phyloP scores from a whole-genome alignment of 345 rosid species.

The Eucalyptus tenuipes region DNA sequence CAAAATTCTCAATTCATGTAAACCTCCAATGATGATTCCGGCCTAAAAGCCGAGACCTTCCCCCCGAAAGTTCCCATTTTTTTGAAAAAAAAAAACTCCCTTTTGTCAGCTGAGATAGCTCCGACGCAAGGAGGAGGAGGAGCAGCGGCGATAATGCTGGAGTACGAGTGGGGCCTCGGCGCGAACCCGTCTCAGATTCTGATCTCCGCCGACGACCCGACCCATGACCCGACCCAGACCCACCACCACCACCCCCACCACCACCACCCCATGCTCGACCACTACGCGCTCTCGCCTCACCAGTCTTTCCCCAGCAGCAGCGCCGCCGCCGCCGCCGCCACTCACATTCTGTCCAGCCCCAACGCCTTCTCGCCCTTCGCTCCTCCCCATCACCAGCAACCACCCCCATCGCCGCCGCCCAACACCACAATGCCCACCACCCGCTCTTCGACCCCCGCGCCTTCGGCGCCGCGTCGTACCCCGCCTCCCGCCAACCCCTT shows the following conservation, averaged over 20 bases:
- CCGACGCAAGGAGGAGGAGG: background rate
- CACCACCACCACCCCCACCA: background rate
- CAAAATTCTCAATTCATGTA: background rate
- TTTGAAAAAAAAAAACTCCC: no score
- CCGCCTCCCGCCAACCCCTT: background rate
- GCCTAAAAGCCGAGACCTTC: background rate
- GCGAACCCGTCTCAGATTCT: slow-evolving; percentile 36
- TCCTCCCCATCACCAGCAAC: background rate
- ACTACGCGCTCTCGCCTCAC: background rate
- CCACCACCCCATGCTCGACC: background rate
- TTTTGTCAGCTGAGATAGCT: background rate
- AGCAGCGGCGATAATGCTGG: slow-evolving; percentile 38
- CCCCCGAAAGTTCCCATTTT: background rate
- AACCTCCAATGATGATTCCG: background rate
- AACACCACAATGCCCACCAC: slow-evolving; percentile 17
- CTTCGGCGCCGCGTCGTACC: background rate
- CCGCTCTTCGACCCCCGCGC: slow-evolving; percentile 4
- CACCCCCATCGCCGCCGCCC: slow-evolving; percentile 12
- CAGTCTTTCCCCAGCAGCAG: background rate
- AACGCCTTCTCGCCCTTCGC: slow-evolving; percentile 1
- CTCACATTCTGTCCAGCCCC: slow-evolving; percentile 1
- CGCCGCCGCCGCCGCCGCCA: background rate
- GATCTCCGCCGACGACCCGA: slow-evolving; percentile 20
- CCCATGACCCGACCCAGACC: slow-evolving; percentile 25
- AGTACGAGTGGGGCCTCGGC: slow-evolving; percentile 62